These are phyloP conservation scores for Metarhizium guizhouense DNA, from an alignment of 2,329 filamentous ascomycete species.

Conservation along the genomic window DNA sequence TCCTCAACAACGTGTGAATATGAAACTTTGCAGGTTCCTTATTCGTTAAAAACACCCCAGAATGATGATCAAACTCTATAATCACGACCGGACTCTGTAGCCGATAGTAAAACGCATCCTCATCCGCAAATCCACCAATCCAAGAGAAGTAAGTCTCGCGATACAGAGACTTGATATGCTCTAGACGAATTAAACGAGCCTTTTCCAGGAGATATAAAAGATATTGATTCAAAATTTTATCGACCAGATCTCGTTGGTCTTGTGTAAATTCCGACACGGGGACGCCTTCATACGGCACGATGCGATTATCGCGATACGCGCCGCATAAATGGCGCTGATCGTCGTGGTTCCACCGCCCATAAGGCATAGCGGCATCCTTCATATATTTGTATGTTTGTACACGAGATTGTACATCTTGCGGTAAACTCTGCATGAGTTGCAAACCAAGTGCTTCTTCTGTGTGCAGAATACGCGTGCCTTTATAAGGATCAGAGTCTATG, in stretches of 20 bases:
- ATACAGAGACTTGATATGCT: slow-evolving; percentile 45
- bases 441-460: slow-evolving; percentile 56
- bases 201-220: neutral
- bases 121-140: slow-evolving; percentile 60
- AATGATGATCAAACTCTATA: slow-evolving; percentile 73
- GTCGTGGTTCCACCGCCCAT: slow-evolving; percentile 68
- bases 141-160: slow-evolving; percentile 71
- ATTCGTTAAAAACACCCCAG: slow-evolving; percentile 68
- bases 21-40: slow-evolving; percentile 68
- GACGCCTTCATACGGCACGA: slow-evolving; percentile 67
- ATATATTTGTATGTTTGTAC: slow-evolving; percentile 52
- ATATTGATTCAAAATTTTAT: neutral
- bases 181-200: slow-evolving; percentile 29
- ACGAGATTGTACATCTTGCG: slow-evolving; percentile 30
- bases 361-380: slow-evolving; percentile 56
- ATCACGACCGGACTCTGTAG: slow-evolving; percentile 69
- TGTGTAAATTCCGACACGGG: slow-evolving; percentile 37
- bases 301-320: slow-evolving; percentile 68
- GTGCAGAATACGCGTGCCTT: slow-evolving; percentile 57
- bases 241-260: slow-evolving; percentile 37
- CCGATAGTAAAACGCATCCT: slow-evolving; percentile 69
- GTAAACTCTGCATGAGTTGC: slow-evolving; percentile 59
- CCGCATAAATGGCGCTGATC: slow-evolving; percentile 73
- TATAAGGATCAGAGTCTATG: slow-evolving; percentile 55
- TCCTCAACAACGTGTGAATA: slow-evolving; percentile 64